phyloP scores from a whole-genome alignment of 208 protist genomes.

The Trichomonas gallinae region DNA sequence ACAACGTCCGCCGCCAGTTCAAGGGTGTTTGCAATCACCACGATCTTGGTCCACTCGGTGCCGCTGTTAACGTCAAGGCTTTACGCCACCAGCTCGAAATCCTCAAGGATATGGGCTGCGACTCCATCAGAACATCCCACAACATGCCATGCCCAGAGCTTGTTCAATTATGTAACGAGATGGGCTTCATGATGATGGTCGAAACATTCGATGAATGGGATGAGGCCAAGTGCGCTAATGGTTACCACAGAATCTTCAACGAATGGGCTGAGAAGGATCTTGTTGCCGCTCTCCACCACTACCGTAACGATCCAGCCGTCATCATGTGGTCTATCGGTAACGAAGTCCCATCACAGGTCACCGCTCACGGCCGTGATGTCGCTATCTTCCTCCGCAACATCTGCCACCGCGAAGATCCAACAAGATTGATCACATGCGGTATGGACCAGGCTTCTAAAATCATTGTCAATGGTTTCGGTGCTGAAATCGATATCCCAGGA shows the following conservation, averaged over 20 bases:
- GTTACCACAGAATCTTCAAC: not conserved
- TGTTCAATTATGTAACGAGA: not conserved
- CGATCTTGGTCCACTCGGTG: not conserved
- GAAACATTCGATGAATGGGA: not conserved
- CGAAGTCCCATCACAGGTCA: not conserved
- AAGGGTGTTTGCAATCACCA: not conserved
- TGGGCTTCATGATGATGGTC: not conserved
- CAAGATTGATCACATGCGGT: not conserved
- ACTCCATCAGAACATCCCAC: not conserved
- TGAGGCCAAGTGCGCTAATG: not conserved
- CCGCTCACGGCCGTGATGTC: not conserved
- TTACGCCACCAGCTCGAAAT: not conserved
- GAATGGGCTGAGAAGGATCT: not conserved
- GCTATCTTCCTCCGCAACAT: not conserved
- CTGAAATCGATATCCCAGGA: not conserved
- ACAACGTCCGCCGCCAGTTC: not conserved
- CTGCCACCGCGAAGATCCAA: not conserved
- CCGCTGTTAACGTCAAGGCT: not conserved
- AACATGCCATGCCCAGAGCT: not conserved
- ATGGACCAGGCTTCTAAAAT: not conserved
- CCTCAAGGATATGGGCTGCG: not conserved
- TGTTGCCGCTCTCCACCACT: not conserved
- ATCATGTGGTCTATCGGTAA: not conserved
- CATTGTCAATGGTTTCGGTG: not conserved
- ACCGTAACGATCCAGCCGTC: not conserved